phyloP scores from a whole-genome alignment of 2,329 filamentous ascomycete genomes.

The Knufia petricola region DNA sequence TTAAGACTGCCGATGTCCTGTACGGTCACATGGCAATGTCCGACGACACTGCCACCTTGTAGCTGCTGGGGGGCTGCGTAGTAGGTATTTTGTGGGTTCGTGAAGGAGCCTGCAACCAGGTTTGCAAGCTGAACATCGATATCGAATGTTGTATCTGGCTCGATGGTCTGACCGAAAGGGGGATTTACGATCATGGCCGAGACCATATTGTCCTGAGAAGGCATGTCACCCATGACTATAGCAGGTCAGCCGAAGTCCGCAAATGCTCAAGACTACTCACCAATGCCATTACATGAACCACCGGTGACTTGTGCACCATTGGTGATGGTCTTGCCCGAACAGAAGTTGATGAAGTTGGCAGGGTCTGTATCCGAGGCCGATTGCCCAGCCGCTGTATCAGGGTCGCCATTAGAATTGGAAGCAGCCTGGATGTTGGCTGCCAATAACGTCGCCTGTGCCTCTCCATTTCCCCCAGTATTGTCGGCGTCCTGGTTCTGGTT shows the following conservation, averaged over 20 bases:
- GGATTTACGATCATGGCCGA: slow-evolving; percentile 45
- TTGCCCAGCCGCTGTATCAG: slow-evolving; percentile 30
- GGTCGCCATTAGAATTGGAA: slow-evolving; percentile 16
- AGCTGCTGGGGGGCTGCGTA: slow-evolving; percentile 47
- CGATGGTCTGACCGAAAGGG: slow-evolving; percentile 32
- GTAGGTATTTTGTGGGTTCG: slow-evolving; percentile 46
- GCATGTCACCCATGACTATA: slow-evolving; percentile 47
- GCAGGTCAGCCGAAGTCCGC: not conserved
- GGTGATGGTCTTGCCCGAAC: slow-evolving; percentile 44
- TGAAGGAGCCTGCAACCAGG: slow-evolving; percentile 45
- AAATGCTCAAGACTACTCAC: not conserved
- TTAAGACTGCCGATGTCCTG: slow-evolving; percentile 38
- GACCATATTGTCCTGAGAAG: slow-evolving; percentile 43
- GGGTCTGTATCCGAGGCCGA: slow-evolving; percentile 39
- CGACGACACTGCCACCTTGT: slow-evolving; percentile 30
- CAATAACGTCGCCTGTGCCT: slow-evolving; percentile 11
- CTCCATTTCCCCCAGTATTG: slow-evolving; percentile 11
- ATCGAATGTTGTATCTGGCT: slow-evolving; percentile 36
- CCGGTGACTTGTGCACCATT: slow-evolving; percentile 43
- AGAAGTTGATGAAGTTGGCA: slow-evolving; percentile 53
- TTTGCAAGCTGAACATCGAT: slow-evolving; percentile 41
- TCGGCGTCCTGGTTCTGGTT: slow-evolving; percentile 10
- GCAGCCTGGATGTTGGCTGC: slow-evolving; percentile 14
- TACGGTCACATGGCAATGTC: slow-evolving; percentile 38
- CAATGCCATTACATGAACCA: slow-evolving; percentile 49